phyloP scores from a whole-genome alignment of 202 grass and related monocot genomes.

The Tripidium arundinaceum region DNA sequence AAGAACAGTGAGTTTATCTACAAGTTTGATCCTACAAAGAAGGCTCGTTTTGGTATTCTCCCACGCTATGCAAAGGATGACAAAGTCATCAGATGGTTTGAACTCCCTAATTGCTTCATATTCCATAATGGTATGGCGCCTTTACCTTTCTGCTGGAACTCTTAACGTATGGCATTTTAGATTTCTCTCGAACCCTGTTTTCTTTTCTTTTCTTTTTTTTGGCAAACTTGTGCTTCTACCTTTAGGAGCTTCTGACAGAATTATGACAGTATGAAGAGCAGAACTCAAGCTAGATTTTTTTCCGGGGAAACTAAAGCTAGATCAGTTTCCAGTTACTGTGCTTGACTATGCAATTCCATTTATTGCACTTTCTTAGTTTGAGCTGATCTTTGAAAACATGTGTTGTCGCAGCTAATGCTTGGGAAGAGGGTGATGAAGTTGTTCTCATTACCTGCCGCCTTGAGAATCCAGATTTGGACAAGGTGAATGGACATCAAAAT shows the following conservation, averaged over 20 bases:
- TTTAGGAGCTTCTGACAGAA: not conserved
- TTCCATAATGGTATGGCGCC: constrained; percentile 75
- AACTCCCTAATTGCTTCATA: constrained; percentile 94
- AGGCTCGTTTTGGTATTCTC: constrained; percentile 90
- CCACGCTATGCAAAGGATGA: constrained; percentile 84
- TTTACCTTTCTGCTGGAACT: not conserved
- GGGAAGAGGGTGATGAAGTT: constrained; percentile 85
- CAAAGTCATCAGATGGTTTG: constrained; percentile 86
- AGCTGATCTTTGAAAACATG: constrained; percentile 22
- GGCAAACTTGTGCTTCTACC: not conserved
- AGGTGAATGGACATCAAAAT: constrained; percentile 46
- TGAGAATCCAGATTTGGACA: constrained; percentile 76
- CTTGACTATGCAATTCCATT: not conserved
- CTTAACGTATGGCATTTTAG: not conserved
- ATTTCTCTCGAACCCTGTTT: not conserved
- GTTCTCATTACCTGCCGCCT: constrained; percentile 78
- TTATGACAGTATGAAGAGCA: not conserved
- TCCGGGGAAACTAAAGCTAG: no score
- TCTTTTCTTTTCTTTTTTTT: no score
- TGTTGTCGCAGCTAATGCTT: constrained; percentile 73
- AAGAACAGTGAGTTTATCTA: constrained; percentile 83
- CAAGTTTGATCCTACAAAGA: constrained; percentile 86
- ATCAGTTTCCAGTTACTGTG: not conserved
- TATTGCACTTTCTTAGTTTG: not conserved
- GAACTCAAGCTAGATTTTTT: not conserved